These are phyloP conservation scores for Candida dendrica DNA, from an alignment of 805 yeast species.

Conservation along the genomic window DNA sequence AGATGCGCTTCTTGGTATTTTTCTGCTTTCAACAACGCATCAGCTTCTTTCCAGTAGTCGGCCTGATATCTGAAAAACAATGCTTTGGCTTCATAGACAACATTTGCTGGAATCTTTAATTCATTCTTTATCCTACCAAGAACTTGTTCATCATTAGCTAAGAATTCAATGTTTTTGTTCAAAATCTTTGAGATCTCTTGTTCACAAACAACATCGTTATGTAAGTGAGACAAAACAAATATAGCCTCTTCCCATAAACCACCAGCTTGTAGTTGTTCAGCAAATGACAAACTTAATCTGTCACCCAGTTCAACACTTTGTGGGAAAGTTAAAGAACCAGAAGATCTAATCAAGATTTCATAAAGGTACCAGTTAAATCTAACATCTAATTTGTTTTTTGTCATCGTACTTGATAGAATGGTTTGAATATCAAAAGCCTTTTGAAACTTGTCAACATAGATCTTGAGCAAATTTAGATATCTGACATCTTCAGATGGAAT, in stretches of 20 bases:
- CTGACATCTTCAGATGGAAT: conserved; percentile 12
- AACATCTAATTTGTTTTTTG: conserved; percentile 21
- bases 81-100: conserved; percentile 56
- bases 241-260: conserved; percentile 53
- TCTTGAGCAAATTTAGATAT: conserved; percentile 20
- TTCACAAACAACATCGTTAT: conserved; percentile 38
- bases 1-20: conserved; percentile 58
- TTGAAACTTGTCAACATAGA: conserved; percentile 19
- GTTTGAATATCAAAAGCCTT: conserved; percentile 10
- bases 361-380: conserved; percentile 47
- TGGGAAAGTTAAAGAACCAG: conserved; percentile 19
- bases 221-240: conserved; percentile 53
- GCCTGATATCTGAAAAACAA: conserved; percentile 40
- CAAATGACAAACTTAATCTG: conserved; percentile 33
- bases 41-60: conserved; percentile 52
- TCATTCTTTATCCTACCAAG: conserved; percentile 29
- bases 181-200: conserved; percentile 28
- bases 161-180: conserved; percentile 17
- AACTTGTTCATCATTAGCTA: conserved; percentile 8
- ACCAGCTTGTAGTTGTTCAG: conserved; percentile 41
- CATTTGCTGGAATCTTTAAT: conserved; percentile 39
- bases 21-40: conserved; percentile 54
- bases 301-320: conserved; percentile 24
- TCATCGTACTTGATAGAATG: conserved; percentile 11
- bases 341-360: conserved; percentile 34